Evolutionary conservation across 2,329 filamentous ascomycete species (phyloP), one percentile per base, ranked within the genome.

Genomic region (Chaetomiaceae sp.): DNA sequence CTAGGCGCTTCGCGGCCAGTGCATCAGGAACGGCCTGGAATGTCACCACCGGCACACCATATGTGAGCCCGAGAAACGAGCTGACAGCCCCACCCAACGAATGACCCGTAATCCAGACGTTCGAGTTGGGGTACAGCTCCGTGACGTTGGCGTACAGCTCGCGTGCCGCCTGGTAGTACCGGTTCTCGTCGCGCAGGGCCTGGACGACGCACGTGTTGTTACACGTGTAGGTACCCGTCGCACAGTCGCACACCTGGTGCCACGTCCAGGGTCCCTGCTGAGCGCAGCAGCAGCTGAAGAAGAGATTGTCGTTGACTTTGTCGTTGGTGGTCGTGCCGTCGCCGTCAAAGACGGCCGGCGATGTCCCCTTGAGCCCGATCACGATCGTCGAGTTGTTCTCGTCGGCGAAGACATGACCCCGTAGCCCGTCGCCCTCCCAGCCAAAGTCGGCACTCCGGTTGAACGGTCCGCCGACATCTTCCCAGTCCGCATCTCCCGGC

Each of bases 261-360:
- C 91, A 96, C 15, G 91, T 83, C 73, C 85, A 91, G 59, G 91
- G 89, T 0, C 91, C 91, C 63, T 95, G 91, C 71, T 96, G 91
- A 4, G 84, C 94, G 71, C 94, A 99, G 71, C 94, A 99, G 73
- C 94, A 99, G 66, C 91, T 95, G 73, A 96, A 96, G 71, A 95
- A 96, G 9, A 99, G 78, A 67, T 99, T 99, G 71, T 99, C 94
- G 68, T 97, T 99, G 65, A 91, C 77, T 74, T 99, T 99, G 73
- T 99, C 94, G 62, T 96, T 96, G 23, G 91, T 95, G 0, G 92
- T 97, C 1, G 94, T 97, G 47, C 91, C 92, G 34, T 92, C 88
- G n/a, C 94, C 94, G 68, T 97, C 92, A 66, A 96, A 97, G 3
- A 97, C 85, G 12, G 94, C 92, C 2, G 87, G 83, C 1, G 86